A percentile compares a stretch with the other conserved stretches of the same genome.
These are phyloP conservation scores for Pistacia vera DNA, from an alignment of 345 rosid species.

Conservation along the genomic window DNA sequence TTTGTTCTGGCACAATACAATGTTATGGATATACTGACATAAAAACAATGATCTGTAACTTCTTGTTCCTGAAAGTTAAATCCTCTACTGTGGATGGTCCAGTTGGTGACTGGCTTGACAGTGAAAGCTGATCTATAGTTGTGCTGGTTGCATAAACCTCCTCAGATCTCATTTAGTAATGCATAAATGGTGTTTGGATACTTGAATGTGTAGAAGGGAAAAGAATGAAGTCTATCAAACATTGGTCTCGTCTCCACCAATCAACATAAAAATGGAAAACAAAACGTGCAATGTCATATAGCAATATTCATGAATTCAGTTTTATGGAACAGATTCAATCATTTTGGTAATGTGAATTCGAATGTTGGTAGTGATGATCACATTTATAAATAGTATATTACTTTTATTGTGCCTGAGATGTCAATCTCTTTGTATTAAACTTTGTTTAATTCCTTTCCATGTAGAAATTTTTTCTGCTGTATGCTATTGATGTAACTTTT, in stretches of 20 bases:
- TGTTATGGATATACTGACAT: not conserved
- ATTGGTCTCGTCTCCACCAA: not conserved
- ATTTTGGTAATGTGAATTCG: too few relatives aligned
- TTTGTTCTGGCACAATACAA: not conserved
- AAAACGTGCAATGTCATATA: too few relatives aligned
- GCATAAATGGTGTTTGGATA: not conserved
- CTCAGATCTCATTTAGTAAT: not conserved
- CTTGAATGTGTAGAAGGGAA: not conserved
- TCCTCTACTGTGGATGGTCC: not conserved
- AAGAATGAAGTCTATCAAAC: not conserved
- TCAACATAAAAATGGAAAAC: too few relatives aligned
- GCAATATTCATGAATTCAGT: too few relatives aligned
- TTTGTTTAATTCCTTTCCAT: not conserved
- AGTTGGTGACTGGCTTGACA: not conserved
- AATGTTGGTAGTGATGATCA: not conserved
- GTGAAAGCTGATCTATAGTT: not conserved
- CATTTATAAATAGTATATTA: not conserved
- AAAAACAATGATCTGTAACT: not conserved
- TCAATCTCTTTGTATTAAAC: not conserved
- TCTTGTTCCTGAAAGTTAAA: not conserved
- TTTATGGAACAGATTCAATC: too few relatives aligned
- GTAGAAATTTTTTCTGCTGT: not conserved
- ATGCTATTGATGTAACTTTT: slow-evolving; percentile 12
- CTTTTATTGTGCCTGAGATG: not conserved
- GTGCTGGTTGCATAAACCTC: not conserved